These are phyloP conservation scores for Picea abies DNA, from an alignment of 83 land plant genomes.

Conservation along the genomic window DNA sequence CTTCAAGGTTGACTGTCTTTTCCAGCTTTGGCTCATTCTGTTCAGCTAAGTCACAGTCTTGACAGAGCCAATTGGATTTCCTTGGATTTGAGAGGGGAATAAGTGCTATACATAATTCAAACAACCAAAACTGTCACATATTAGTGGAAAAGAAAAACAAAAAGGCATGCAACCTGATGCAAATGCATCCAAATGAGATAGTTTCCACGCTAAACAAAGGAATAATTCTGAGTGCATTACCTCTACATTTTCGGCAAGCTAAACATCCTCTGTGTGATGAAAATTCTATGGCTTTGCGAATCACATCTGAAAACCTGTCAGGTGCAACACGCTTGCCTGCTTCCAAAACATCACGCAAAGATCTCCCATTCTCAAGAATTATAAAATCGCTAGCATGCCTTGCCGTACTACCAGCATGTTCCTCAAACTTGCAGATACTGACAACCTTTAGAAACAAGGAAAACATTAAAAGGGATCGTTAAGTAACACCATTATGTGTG, in stretches of 20 bases:
- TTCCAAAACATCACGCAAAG: conserved; percentile 52
- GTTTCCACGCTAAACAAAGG: neutral
- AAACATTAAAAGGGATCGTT: neutral
- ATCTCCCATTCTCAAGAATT: conserved; percentile 46
- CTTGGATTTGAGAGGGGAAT: neutral
- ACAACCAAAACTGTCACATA: conserved; percentile 6
- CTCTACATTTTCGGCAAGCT: conserved; percentile 30
- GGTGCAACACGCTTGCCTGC: conserved; percentile 26
- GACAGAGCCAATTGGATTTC: conserved; percentile 4
- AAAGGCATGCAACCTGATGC: neutral
- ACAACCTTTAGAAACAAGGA: conserved; percentile 34
- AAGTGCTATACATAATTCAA: neutral
- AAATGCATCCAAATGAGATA: neutral
- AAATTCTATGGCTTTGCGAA: conserved; percentile 27
- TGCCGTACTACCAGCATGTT: conserved; percentile 59
- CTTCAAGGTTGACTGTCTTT: neutral
- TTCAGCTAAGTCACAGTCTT: neutral
- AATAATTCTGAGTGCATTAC: conserved; percentile 13
- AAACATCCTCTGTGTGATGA: conserved; percentile 4
- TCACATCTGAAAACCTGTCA: conserved; percentile 22
- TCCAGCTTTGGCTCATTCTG: neutral
- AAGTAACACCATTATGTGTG: neutral
- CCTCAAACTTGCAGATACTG: conserved; percentile 44
- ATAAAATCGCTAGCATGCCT: conserved; percentile 55
- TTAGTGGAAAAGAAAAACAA: neutral